Evolutionary conservation across 768 basidiomycete species (phyloP), one percentile per base, ranked within the genome.

Genomic region (Mycena belliarum): DNA sequence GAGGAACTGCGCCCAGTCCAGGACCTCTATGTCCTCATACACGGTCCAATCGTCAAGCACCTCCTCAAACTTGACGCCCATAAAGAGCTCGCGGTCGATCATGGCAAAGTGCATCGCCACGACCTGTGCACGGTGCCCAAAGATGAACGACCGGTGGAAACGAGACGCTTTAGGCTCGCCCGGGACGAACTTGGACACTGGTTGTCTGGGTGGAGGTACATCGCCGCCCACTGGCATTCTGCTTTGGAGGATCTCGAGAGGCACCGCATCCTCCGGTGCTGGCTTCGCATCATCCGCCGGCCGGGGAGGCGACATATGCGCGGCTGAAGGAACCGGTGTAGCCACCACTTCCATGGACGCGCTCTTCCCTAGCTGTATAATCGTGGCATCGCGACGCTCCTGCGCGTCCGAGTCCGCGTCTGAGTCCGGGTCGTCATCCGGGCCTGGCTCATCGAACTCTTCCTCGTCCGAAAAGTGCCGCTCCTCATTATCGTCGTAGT

Each of bases 51-150:
- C 85, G 47, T 84, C 82, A 59, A 85, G 78, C 37, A 93, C 85
- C 66, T 96, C 94, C 66, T 95, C 91, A 67, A 94, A 94, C 64
- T 87, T 88, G 70, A 96, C 80, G 14, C 83, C 82, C 70, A 90
- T 85, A 69, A 94, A 92, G 52, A 95, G 73, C 64, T 95, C 93
- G 24, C 91, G 82, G 61, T 96, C 93, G 61, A 96, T 93, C 81
- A 93, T 87, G 8, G 88, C 81, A 66, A 95, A 90, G 65, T 94
- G 90, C 50, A 86, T 79, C 1, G 89, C 89, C 32, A 97, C 70
- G 6, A 72, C 73, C 35, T 84, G 83, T 1, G 89, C 83, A 7
- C 83, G 77, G 67, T 82, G 77, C 28, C 68, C 71, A n/a, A 92
- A 74, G 49, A 95, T 78, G 74, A 89, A 95, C 3, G 89, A 92